Conservation (phyloP, 148 eudicot genomes). For the Fagopyrum homotropicum region DNA sequence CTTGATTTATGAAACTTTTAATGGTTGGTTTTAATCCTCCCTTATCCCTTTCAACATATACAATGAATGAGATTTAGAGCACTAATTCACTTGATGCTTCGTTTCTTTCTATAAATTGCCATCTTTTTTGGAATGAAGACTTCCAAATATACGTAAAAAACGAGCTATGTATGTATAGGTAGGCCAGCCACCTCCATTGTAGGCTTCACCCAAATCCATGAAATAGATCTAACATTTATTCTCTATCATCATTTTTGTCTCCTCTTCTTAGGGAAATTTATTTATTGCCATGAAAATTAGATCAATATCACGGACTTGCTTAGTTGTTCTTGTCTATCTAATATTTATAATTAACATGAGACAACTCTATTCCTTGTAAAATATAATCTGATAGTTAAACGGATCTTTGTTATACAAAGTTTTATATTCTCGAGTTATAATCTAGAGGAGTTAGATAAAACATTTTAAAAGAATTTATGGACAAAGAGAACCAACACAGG, state of each 20-base stretch:
- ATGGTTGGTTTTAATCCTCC: neutral
- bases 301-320: too few relatives aligned
- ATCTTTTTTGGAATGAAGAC: neutral
- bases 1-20: too few relatives aligned
- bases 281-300: neutral
- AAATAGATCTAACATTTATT: conserved; percentile 5
- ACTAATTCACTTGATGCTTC: neutral
- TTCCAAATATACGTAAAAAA: neutral
- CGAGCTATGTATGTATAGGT: neutral
- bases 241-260: conserved; percentile 3
- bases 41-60: neutral
- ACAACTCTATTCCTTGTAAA: too few relatives aligned
- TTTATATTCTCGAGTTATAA: too few relatives aligned
- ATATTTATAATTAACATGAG: too few relatives aligned
- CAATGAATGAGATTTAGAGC: neutral
- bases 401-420: too few relatives aligned
- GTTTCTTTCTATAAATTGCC: neutral
- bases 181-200: neutral
- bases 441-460: too few relatives aligned
- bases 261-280: neutral
- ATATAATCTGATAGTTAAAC: too few relatives aligned
- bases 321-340: too few relatives aligned
- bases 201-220: neutral
- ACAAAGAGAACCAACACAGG: too few relatives aligned
- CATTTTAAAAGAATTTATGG: too few relatives aligned